phyloP scores from a whole-genome alignment of 2,329 filamentous ascomycete species.

The Exserohilum rostratum region DNA sequence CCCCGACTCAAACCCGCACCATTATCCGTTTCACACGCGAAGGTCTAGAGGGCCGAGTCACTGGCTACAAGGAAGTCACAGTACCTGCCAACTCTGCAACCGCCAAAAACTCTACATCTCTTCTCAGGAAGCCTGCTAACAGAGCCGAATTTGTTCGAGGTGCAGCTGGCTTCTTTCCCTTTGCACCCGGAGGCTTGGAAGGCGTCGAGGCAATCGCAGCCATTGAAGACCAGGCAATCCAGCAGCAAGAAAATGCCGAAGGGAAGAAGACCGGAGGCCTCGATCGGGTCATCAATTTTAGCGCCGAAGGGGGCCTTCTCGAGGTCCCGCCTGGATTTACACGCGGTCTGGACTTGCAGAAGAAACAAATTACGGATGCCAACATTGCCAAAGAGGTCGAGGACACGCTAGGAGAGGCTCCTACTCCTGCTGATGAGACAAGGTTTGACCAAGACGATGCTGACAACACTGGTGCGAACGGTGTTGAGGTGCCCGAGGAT shows the following conservation, averaged over 20 bases:
- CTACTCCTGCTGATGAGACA: constrained; percentile 36
- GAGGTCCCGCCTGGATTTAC: constrained; percentile 81
- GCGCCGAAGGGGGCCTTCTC: constrained; percentile 76
- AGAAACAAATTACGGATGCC: constrained; percentile 62
- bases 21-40: constrained; percentile 90
- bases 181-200: constrained; percentile 88
- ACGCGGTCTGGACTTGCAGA: constrained; percentile 76
- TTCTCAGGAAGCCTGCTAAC: constrained; percentile 82
- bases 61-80: constrained; percentile 92
- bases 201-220: constrained; percentile 84
- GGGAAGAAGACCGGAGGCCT: constrained; percentile 59
- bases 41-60: constrained; percentile 89
- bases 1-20: constrained; percentile 91
- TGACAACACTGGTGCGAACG: constrained; percentile 30
- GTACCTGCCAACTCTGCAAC: constrained; percentile 87
- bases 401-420: constrained; percentile 62
- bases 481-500: constrained; percentile 50
- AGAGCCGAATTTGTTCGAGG: constrained; percentile 91
- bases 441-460: constrained; percentile 35
- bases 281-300: constrained; percentile 86
- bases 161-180: constrained; percentile 91
- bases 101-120: constrained; percentile 92
- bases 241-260: constrained; percentile 54
- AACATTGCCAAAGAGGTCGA: constrained; percentile 74
- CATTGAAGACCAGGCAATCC: constrained; percentile 75